Evolutionary conservation across 352 stramenopile species (phyloP), one percentile per base, ranked within the genome.

Genomic region (Plasmopara viticola): DNA sequence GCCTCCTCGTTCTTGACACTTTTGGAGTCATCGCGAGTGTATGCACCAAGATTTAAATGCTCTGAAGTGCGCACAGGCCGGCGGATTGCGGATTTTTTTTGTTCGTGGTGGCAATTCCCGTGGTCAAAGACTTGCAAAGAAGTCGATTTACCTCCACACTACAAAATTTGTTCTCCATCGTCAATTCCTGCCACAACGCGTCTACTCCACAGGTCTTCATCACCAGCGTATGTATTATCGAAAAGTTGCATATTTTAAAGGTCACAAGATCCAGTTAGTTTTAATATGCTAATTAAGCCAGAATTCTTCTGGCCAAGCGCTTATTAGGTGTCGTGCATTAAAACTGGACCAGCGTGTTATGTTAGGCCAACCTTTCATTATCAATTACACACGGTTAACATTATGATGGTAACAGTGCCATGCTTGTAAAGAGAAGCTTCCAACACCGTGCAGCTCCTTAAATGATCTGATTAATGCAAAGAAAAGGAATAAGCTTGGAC

Each of bases 141-240:
- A 76, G 55, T 17, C 61, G 58, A 33, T 48, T 52, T 33, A 83
- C 60, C 9, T 72, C 53, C 6, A 50, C 55, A 40, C 42, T 15
- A 12, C 47, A 42, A 9, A 58, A 64, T 7, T 55, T 44, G 45
- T 64, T 60, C 34, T 70, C 70, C 25, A 57, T 64, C 53, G 69
- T 57, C 62, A 85, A 67, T 47, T 80, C 64, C 35, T 70, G 51
- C 73, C 76, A 87, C 41, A 81, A 51, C 14, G 55, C 59, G 37
- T 85, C 72, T 43, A 77, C 59, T 28, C 53, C 30, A n/a, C 59
- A 51, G 29, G 58, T 70, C n/a, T 12, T 48, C 53, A 62, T 68
- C 6, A 15, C 20, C 28, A 12, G 10, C 31, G 31, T 35, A 12
- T 12, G 6, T 12, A 35, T 35, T 35, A 35, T 35, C 31, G 31